Evolutionary conservation across 805 yeast genomes (phyloP), one percentile per base, ranked within the genome.

Genomic region (Cyberlindnera mississippiensis): DNA sequence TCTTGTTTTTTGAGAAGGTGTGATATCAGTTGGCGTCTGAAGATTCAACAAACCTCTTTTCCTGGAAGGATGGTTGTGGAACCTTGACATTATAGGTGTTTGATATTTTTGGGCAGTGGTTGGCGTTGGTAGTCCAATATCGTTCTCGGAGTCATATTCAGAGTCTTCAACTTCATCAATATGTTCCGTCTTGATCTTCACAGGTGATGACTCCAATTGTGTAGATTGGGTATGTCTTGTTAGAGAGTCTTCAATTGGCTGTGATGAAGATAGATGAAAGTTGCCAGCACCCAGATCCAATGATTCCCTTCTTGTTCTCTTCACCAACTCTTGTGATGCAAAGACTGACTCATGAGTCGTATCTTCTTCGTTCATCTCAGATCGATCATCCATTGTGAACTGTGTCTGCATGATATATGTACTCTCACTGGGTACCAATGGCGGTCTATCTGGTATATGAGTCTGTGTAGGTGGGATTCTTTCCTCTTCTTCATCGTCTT

Each of bases 21-120:
- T 51, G 2, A 28, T 17, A 14, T 42, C 55, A 4, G 34, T 19
- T 4, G 60, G 59, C 1, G 56, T 53, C 14, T 50, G 43, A 6
- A 46, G 26, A 4, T 28, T 37, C n/a, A 35, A 36, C 3, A 31
- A 8, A 3, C 31, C 8, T 12, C 39, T 32, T 13, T 44, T 41
- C 29, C 19, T 6, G 31, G 33, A 17, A 17, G 26, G 26, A 8
- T 20, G n/a, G 14, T 35, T n/a, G 15, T 31, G 34, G 24, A 28
- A 12, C 11, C 35, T 19, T 12, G 27, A 8, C 10, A 24, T 35
- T 17, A 20, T 20, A 17, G 56, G 56, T 1, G 53, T 51, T 30
- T 42, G 40, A 13, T 38, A 33, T 31, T 46, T 46, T 7, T 41
- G n/a, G 8, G 20, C 30, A 2, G 41, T 44, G 17, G 28, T 20